phyloP scores from a whole-genome alignment of 2,329 filamentous ascomycete genomes.

The Fusarium sororula region DNA sequence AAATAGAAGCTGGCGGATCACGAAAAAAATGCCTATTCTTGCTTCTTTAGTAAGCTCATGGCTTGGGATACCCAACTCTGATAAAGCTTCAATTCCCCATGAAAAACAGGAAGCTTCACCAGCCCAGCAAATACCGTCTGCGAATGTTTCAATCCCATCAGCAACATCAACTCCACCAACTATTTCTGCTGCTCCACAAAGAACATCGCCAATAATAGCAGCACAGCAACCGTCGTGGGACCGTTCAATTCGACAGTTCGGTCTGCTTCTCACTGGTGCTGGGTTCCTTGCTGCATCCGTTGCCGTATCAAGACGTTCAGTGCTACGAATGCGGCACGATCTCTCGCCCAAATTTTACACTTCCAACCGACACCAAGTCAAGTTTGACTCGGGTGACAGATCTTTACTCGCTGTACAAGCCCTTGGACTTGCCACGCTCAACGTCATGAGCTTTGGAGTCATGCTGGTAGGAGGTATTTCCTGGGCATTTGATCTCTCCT shows the following conservation, averaged over 20 bases:
- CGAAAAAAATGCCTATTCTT: constrained; percentile 1
- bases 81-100: constrained; percentile 1
- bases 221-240: constrained; percentile 48
- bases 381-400: constrained; percentile 44
- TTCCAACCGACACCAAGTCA: constrained; percentile 56
- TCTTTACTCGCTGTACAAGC: constrained; percentile 80
- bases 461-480: constrained; percentile 77
- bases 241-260: constrained; percentile 66
- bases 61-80: constrained; percentile 27
- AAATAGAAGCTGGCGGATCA: neutral
- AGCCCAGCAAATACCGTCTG: constrained; percentile 27
- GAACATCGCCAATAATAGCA: neutral
- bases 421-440: constrained; percentile 85
- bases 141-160: constrained; percentile 1
- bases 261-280: constrained; percentile 78
- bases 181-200: neutral
- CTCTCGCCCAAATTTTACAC: constrained; percentile 77
- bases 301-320: constrained; percentile 74
- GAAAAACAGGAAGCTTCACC: constrained; percentile 12
- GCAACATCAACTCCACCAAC: neutral
- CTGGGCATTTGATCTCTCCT: constrained; percentile 81
- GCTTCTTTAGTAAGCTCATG: constrained; percentile 31
- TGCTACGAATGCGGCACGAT: constrained; percentile 69
- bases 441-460: constrained; percentile 79
- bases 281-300: constrained; percentile 79